These are phyloP conservation scores for Populus hybrid DNA, from an alignment of 441 rosid species.

Conservation along the genomic window DNA sequence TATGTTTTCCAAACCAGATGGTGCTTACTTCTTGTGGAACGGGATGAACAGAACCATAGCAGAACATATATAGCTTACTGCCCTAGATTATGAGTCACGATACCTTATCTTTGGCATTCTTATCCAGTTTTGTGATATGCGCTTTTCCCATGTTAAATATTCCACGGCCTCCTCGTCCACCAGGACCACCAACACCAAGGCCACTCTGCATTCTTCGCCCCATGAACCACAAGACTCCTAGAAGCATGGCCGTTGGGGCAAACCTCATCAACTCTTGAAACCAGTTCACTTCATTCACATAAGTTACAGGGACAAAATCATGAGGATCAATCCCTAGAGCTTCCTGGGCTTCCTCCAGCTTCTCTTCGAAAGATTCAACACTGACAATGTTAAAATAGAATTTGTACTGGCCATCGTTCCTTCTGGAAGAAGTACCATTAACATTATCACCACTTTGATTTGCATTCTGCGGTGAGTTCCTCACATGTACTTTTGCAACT, in stretches of 20 bases:
- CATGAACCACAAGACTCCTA: conserved; percentile 49
- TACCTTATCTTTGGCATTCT: conserved; percentile 63
- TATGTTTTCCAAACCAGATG: neutral
- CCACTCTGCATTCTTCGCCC: conserved; percentile 47
- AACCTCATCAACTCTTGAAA: conserved; percentile 45
- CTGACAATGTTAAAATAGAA: conserved; percentile 56
- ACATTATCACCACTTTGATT: conserved; percentile 33
- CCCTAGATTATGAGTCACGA: neutral
- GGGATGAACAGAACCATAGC: neutral
- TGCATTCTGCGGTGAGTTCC: conserved; percentile 25
- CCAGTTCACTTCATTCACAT: conserved; percentile 48
- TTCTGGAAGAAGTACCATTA: conserved; percentile 22
- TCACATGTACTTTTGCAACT: conserved; percentile 61
- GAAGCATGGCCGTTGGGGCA: conserved; percentile 44
- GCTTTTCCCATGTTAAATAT: conserved; percentile 65
- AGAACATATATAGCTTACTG: neutral
- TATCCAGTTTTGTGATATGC: conserved; percentile 52
- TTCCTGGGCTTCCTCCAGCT: conserved; percentile 64
- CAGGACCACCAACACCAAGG: conserved; percentile 56
- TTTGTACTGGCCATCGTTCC: conserved; percentile 39
- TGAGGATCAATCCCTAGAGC: conserved; percentile 51
- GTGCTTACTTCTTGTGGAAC: neutral
- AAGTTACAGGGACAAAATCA: conserved; percentile 52
- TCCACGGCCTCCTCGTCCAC: conserved; percentile 56
- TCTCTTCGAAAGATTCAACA: conserved; percentile 67